phyloP scores from a whole-genome alignment of 352 stramenopile genomes.

The Pythium phragmiticola region DNA sequence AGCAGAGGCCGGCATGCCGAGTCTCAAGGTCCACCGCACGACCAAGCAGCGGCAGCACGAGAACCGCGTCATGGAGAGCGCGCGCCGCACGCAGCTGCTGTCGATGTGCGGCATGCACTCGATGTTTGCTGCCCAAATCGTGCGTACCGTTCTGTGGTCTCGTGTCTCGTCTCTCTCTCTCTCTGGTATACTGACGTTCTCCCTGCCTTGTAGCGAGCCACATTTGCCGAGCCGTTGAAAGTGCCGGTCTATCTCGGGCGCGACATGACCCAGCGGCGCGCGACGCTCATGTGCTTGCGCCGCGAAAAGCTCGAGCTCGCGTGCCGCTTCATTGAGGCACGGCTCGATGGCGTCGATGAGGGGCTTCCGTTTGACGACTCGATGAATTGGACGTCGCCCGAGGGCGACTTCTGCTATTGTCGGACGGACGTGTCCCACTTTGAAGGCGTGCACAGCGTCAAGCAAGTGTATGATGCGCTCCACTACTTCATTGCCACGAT shows the following conservation, averaged over 20 bases:
- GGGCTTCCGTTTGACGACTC: conserved; percentile 4
- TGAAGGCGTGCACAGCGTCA: conserved; percentile 36
- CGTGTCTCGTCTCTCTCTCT: not conserved
- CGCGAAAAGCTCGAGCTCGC: conserved; percentile 9
- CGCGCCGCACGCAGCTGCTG: conserved; percentile 8
- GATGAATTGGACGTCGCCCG: conserved; percentile 1
- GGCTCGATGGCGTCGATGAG: conserved; percentile 6
- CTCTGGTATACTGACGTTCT: not conserved
- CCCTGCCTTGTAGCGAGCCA: not conserved
- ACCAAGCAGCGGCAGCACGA: not conserved
- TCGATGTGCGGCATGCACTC: conserved; percentile 11
- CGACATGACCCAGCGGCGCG: conserved; percentile 10
- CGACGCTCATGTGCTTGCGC: conserved; percentile 9
- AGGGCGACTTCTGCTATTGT: conserved; percentile 15
- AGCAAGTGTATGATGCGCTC: conserved; percentile 53
- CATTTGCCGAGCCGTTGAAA: conserved; percentile 8
- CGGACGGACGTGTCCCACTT: conserved; percentile 43
- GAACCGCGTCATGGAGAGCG: conserved; percentile 18
- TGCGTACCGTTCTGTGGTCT: not conserved
- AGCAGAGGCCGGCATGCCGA: conserved; percentile 11
- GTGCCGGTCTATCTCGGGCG: conserved; percentile 2
- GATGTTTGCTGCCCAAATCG: conserved; percentile 14
- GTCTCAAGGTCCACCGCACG: not conserved
- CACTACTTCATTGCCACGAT: conserved; percentile 45
- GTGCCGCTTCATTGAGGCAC: conserved; percentile 3